Evolutionary conservation across 768 basidiomycete genomes (phyloP), one percentile per base, ranked within the genome.

Genomic region (Serendipita vermifera): DNA sequence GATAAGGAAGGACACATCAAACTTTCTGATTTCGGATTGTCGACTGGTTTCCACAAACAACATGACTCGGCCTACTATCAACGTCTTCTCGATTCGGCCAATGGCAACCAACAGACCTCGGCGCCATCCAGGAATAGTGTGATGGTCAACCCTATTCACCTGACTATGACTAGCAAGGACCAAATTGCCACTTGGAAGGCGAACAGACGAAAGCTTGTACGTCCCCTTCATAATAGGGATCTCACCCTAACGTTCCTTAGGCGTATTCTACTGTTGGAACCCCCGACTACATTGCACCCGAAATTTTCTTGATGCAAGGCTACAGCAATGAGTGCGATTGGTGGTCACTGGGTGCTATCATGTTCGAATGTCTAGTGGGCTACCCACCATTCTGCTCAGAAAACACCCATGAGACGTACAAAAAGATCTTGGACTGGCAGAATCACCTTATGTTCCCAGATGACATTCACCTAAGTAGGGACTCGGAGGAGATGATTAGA

Each of bases 341-440:
- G 74, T 76, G 74, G 74, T 74, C 73, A 3, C 66, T 76, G 29
- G 74, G 74, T 5, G 73, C 73, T 6, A 76, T 76, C 70, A 75
- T 75, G 73, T 76, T 74, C 59, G 74, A 76, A 58, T 76, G 73
- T 64, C 63, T 76, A n/a, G 73, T 76, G 61, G 74, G 74, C 24
- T 76, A 73, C 62, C 72, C 74, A n/a, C 73, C 72, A 6, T 73
- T 75, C 68, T 76, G 73, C 61, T 90, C 91, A 3, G 92, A 98
- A 67, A 87, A 86, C 54, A 92, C 96, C 20, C 90, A 94, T 63
- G 94, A 98, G 62, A 97, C 93, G 22, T 99, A 99, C 69, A 83
- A 93, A 64, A 98, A 97, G 72, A 98, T 98, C 61, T 83, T 94
- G 71, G 85, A 93, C 66, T 99, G 94, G 96, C 76, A 78, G 58